Evolutionary conservation across 768 basidiomycete species (phyloP).

Genomic region (Candolleomyces aberdarensis): DNA sequence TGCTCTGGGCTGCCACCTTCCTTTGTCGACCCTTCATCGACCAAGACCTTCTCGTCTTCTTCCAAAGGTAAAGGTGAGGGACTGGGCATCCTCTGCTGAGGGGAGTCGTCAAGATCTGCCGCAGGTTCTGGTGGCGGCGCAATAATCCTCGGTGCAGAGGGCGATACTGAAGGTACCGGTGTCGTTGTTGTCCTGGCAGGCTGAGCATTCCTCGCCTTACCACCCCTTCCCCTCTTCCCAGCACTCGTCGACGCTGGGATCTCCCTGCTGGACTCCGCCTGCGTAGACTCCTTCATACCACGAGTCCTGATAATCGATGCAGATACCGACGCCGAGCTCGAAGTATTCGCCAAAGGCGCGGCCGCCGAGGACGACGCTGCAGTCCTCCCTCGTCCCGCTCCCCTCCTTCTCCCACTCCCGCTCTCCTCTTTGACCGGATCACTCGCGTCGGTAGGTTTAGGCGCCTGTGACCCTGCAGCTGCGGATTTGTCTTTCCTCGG

Average conservation of each 20-base stretch:
- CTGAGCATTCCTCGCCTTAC: neutral
- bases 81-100: neutral
- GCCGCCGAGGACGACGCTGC: neutral
- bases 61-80: neutral
- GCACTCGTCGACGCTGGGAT: neutral
- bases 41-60: neutral
- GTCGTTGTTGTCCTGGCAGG: neutral
- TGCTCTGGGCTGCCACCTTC: neutral
- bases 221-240: neutral
- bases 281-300: neutral
- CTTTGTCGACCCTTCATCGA: neutral
- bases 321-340: neutral
- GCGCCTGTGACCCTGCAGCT: neutral
- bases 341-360: too few relatives aligned
- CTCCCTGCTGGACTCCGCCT: too few relatives aligned
- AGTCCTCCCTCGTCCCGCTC: neutral
- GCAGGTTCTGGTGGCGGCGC: neutral
- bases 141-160: conserved; percentile 4
- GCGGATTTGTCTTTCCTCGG: neutral
- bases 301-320: neutral
- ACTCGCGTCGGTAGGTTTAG: neutral
- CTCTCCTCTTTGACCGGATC: neutral
- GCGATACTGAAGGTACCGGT: neutral
- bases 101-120: neutral
- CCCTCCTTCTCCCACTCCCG: neutral